Conservation (phyloP, 2,329 filamentous ascomycete species). For the Aureobasidium musti region DNA sequence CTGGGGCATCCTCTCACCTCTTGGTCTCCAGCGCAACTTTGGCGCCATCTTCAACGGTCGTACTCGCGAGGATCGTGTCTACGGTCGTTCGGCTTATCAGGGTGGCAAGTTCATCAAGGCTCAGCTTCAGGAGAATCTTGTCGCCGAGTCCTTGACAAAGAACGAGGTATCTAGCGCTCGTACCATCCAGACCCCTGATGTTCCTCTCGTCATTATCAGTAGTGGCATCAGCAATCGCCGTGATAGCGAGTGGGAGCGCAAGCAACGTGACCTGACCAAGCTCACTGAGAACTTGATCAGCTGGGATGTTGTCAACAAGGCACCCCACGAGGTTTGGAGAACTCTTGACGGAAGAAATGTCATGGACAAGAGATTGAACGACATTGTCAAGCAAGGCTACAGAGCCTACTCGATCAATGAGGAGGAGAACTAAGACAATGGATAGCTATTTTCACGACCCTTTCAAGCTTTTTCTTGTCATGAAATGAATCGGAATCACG, state of each 20-base stretch:
- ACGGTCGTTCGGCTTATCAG: slow-evolving; percentile 76
- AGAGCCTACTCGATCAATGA: slow-evolving; percentile 19
- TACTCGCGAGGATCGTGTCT: slow-evolving; percentile 78
- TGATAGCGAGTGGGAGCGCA: slow-evolving; percentile 73
- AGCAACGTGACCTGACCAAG: slow-evolving; percentile 79
- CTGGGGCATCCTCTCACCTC: slow-evolving; percentile 79
- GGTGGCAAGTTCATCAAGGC: slow-evolving; percentile 83
- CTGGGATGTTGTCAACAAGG: slow-evolving; percentile 85
- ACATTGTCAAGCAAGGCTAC: slow-evolving; percentile 60
- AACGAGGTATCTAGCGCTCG: slow-evolving; percentile 78
- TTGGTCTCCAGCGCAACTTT: slow-evolving; percentile 77
- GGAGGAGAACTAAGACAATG: background rate
- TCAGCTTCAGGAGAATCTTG: slow-evolving; percentile 87
- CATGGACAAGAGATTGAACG: slow-evolving; percentile 75
- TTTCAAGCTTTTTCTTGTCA: background rate
- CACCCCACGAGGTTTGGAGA: slow-evolving; percentile 84
- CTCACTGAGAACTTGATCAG: slow-evolving; percentile 75
- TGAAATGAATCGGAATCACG: background rate
- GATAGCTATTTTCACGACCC: background rate
- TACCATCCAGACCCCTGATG: slow-evolving; percentile 74
- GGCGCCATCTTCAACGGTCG: slow-evolving; percentile 82
- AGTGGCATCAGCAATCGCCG: slow-evolving; percentile 70
- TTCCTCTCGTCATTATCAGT: slow-evolving; percentile 77
- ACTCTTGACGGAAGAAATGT: slow-evolving; percentile 69
- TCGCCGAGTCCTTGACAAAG: slow-evolving; percentile 79